phyloP scores from a whole-genome alignment of 495 filamentous ascomycete genomes.

The Neurospora sp. region DNA sequence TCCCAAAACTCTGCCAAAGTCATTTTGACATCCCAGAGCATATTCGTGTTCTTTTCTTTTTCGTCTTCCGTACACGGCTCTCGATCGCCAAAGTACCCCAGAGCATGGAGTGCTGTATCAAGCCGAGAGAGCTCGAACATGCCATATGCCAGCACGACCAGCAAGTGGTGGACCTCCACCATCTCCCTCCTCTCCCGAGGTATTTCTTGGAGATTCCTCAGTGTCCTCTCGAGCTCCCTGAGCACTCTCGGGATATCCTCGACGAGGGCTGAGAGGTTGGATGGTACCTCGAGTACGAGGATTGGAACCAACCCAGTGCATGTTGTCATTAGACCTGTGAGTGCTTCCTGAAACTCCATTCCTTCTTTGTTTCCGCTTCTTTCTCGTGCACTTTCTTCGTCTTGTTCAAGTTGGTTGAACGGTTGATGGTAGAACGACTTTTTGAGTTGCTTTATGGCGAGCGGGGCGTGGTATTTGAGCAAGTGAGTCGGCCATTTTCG shows the following conservation, averaged over 20 bases:
- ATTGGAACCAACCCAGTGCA: background rate
- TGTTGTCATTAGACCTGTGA: background rate
- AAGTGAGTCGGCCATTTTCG: background rate
- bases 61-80: background rate
- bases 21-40: background rate
- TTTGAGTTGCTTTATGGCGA: background rate
- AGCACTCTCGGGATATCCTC: background rate
- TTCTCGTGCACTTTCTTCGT: background rate
- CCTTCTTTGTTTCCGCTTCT: background rate
- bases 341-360: background rate
- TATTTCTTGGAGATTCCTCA: background rate
- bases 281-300: background rate
- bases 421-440: background rate
- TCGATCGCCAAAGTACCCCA: background rate
- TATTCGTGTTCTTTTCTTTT: background rate
- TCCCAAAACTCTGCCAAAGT: background rate
- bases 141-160: background rate
- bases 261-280: background rate
- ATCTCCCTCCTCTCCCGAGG: background rate
- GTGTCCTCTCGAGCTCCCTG: background rate
- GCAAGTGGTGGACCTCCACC: background rate
- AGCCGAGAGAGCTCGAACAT: background rate
- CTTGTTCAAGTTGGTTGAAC: background rate
- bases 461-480: background rate
- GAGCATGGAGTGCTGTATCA: background rate